phyloP scores from a whole-genome alignment of 169 alveolate genomes.

The Eimeria falciformis region DNA sequence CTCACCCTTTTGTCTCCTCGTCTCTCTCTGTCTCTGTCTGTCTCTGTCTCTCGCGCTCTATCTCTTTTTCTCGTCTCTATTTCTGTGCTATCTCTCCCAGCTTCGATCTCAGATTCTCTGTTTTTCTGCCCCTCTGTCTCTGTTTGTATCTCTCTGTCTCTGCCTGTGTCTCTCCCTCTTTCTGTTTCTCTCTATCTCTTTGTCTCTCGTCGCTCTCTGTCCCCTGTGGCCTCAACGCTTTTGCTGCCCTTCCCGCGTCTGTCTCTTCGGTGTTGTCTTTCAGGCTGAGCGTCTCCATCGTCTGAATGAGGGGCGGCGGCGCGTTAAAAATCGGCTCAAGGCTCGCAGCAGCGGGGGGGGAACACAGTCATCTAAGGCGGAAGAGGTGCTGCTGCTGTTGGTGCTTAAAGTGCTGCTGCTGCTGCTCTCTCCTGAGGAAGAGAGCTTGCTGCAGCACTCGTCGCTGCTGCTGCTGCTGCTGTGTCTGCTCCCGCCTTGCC shows the following conservation, averaged over 20 bases:
- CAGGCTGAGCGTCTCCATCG: slow-evolving; percentile 55
- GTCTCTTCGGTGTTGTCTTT: not conserved
- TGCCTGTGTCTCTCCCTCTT: not conserved
- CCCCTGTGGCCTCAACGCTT: no score
- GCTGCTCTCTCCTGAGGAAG: not conserved
- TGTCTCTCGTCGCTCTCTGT: no score
- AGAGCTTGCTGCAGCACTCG: not conserved
- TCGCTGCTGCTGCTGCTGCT: not conserved
- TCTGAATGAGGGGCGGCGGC: slow-evolving; percentile 44
- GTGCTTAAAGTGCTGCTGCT: slow-evolving; percentile 33
- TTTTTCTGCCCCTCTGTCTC: not conserved
- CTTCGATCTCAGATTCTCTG: not conserved
- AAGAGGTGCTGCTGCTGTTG: slow-evolving; percentile 31
- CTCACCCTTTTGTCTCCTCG: no score
- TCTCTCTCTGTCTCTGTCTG: no score
- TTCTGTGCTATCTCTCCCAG: not conserved
- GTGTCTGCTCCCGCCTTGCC: not conserved
- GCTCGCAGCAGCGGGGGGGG: slow-evolving; percentile 10
- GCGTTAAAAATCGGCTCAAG: slow-evolving; percentile 19
- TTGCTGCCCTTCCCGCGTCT: not conserved
- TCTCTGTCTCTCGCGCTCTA: no score
- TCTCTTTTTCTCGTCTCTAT: no score
- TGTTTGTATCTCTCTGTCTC: not conserved
- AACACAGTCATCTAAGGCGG: slow-evolving; percentile 2
- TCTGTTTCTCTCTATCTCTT: no score